phyloP scores from a whole-genome alignment of 352 stramenopile species.

The Pythium volutum region DNA sequence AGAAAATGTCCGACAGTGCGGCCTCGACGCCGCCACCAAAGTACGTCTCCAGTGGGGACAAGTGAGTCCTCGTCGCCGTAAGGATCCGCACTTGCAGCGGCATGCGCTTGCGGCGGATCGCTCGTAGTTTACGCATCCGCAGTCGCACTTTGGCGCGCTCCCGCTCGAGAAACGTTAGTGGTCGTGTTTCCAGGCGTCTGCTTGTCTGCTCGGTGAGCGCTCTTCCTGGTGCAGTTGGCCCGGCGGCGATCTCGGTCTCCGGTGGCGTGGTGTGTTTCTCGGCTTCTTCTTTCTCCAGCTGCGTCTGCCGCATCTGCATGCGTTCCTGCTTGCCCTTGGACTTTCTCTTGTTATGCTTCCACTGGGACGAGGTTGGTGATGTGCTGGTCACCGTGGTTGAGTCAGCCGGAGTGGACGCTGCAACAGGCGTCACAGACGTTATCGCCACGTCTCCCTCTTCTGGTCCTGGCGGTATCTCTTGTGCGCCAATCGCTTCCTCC shows the following conservation, averaged over 20 bases:
- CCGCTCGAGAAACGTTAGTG: conserved; percentile 42
- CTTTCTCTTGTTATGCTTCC: conserved; percentile 15
- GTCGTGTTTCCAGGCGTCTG: not conserved
- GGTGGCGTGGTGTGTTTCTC: not conserved
- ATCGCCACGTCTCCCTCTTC: not conserved
- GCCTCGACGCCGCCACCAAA: conserved; percentile 53
- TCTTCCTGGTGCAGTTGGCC: not conserved
- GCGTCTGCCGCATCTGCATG: conserved; percentile 44
- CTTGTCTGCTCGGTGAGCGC: not conserved
- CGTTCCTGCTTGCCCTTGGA: conserved; percentile 55
- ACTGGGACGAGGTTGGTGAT: not conserved
- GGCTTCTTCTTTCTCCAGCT: conserved; percentile 57
- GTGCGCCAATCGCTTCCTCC: not conserved
- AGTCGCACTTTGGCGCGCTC: conserved; percentile 59
- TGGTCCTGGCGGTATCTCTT: not conserved
- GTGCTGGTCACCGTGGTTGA: not conserved
- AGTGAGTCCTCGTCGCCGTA: conserved; percentile 41
- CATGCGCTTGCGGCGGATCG: conserved; percentile 57
- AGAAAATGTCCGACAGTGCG: conserved; percentile 67
- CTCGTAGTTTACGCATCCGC: conserved; percentile 43
- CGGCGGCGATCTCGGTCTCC: not conserved
- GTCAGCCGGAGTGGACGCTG: not conserved
- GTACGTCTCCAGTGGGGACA: conserved; percentile 63
- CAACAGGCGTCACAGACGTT: not conserved
- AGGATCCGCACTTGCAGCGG: conserved; percentile 67